Percentiles rank a stretch among this genome's conserved stretches.
These are phyloP conservation scores for Tilletia horrida DNA, from an alignment of 1,284 basidiomycete genomes.

Conservation along the genomic window DNA sequence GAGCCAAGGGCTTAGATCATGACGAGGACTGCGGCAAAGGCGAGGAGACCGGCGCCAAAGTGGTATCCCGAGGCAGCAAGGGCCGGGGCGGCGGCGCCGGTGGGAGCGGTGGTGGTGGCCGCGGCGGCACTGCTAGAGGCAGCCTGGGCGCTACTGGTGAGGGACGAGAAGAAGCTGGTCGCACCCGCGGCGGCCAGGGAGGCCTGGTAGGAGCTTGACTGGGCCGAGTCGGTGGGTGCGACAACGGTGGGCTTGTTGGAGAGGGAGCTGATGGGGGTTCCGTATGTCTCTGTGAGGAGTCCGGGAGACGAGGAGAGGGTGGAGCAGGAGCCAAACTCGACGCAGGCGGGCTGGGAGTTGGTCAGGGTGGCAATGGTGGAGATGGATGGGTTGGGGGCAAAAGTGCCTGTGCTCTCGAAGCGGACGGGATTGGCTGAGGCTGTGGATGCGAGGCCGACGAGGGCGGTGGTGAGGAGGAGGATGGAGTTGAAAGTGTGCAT, in stretches of 20 bases:
- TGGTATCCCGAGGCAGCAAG: background rate
- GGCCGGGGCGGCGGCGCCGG: background rate
- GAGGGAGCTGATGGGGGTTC: background rate
- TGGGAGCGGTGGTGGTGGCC: background rate
- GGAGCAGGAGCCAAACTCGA: constrained; percentile 11
- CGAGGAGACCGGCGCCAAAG: background rate
- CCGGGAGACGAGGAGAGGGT: background rate
- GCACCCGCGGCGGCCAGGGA: background rate
- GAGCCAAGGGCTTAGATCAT: background rate
- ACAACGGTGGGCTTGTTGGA: background rate
- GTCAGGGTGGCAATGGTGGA: constrained; percentile 1
- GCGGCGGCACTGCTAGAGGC: background rate
- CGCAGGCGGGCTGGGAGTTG: background rate
- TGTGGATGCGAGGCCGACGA: background rate
- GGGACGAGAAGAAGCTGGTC: background rate
- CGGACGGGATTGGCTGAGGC: background rate
- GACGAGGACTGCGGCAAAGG: background rate
- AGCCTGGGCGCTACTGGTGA: background rate
- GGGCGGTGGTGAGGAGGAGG: background rate
- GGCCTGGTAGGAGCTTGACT: background rate
- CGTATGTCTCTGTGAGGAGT: background rate
- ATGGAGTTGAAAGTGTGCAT: background rate
- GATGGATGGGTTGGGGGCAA: background rate
- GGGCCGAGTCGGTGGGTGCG: constrained; percentile 1
- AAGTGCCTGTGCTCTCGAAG: background rate